These are phyloP conservation scores for Phytopythium ostracodes DNA, from an alignment of 352 stramenopile species.

Conservation along the genomic window DNA sequence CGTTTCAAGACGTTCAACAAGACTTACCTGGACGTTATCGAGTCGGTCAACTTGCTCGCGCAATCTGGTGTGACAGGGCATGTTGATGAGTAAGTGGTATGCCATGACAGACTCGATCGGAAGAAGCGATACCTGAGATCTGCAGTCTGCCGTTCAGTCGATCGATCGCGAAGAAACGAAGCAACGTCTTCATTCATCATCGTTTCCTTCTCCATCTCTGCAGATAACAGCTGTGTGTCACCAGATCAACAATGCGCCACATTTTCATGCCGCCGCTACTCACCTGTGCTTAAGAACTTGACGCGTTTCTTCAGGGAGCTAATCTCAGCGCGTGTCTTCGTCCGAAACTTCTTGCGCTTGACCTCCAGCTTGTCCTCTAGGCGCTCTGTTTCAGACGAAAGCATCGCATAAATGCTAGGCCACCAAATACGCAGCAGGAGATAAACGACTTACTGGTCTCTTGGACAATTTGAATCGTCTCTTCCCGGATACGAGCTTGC, in stretches of 20 bases:
- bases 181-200: conserved; percentile 8
- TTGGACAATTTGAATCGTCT: conserved; percentile 23
- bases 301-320: conserved; percentile 35
- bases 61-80: neutral
- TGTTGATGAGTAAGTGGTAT: neutral
- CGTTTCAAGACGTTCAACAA: neutral
- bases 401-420: neutral
- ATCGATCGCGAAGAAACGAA: conserved; percentile 4
- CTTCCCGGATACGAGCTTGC: conserved; percentile 25
- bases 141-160: neutral
- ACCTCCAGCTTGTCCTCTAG: conserved; percentile 33
- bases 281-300: conserved; percentile 31
- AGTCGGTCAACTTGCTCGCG: neutral
- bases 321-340: conserved; percentile 45
- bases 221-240: neutral
- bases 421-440: neutral
- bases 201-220: conserved; percentile 8
- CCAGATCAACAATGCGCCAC: neutral
- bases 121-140: neutral
- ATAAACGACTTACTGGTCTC: conserved; percentile 28
- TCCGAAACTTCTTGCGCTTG: conserved; percentile 39
- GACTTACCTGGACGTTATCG: neutral
- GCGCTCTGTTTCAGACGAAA: conserved; percentile 16
- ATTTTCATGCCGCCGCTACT: neutral
- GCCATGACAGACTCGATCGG: neutral